Conservation (phyloP, 2,329 filamentous ascomycete genomes). For the Aspergillus sp. region DNA sequence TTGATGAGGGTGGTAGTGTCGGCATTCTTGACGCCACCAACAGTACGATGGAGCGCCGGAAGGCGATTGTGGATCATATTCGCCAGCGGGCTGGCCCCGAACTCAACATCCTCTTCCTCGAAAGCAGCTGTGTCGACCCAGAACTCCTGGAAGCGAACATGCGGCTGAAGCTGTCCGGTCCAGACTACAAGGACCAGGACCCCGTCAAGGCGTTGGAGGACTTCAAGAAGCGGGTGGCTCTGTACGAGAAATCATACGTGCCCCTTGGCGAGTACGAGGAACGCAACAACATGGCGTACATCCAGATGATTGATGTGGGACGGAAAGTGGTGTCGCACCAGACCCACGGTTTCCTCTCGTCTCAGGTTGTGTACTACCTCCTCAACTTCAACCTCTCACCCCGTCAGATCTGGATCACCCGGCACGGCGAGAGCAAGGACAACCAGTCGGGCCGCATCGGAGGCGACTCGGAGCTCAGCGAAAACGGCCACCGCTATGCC, state of each 20-base stretch:
- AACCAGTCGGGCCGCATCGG: slow-evolving; percentile 87
- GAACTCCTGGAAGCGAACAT: slow-evolving; percentile 90
- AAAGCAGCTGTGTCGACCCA: slow-evolving; percentile 86
- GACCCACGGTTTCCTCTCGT: slow-evolving; percentile 85
- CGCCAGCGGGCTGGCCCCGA: slow-evolving; percentile 76
- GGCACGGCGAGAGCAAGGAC: slow-evolving; percentile 87
- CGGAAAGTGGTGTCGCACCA: slow-evolving; percentile 90
- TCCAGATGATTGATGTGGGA: slow-evolving; percentile 96
- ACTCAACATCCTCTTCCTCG: slow-evolving; percentile 89
- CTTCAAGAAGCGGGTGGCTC: slow-evolving; percentile 86
- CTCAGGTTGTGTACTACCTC: slow-evolving; percentile 89
- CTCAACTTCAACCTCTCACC: slow-evolving; percentile 96
- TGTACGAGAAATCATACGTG: slow-evolving; percentile 92
- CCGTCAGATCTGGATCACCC: slow-evolving; percentile 95
- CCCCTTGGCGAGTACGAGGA: slow-evolving; percentile 91
- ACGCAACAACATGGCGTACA: slow-evolving; percentile 85
- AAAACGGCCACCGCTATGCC: slow-evolving; percentile 76
- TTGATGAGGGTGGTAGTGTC: slow-evolving; percentile 77
- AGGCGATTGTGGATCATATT: slow-evolving; percentile 79
- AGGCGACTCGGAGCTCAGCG: slow-evolving; percentile 80
- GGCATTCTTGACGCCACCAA: slow-evolving; percentile 98
- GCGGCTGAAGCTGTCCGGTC: slow-evolving; percentile 91
- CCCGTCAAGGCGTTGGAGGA: slow-evolving; percentile 79
- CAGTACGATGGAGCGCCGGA: slow-evolving; percentile 82
- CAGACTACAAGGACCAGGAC: slow-evolving; percentile 94